Evolutionary conservation across 2,329 filamentous ascomycete species (phyloP).

Genomic region (Ophiostoma pallidulum): DNA sequence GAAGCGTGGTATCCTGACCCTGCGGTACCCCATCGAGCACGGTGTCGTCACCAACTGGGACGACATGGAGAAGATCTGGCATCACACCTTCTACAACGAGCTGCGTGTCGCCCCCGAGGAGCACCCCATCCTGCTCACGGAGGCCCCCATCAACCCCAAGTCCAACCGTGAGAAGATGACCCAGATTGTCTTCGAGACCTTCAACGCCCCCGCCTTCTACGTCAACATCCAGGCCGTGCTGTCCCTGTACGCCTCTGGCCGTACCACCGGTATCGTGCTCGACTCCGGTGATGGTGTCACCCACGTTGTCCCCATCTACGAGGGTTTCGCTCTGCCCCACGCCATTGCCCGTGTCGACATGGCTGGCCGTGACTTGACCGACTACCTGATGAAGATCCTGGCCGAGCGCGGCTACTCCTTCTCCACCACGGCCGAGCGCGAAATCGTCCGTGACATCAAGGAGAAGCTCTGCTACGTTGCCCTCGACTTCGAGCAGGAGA

Average conservation of each 20-base stretch:
- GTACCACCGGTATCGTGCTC: slow-evolving; percentile 99
- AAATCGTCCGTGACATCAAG: slow-evolving; percentile 99
- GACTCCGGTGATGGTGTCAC: slow-evolving; percentile 99
- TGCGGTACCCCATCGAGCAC: slow-evolving; percentile 99
- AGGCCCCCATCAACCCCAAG: slow-evolving; percentile 99
- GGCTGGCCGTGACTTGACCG: slow-evolving; percentile 99
- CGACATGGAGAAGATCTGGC: slow-evolving; percentile 99
- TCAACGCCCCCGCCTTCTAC: slow-evolving; percentile 99
- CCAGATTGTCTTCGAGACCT: slow-evolving; percentile 99
- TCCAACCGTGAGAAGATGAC: slow-evolving; percentile 99
- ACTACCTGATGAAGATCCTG: slow-evolving; percentile 99
- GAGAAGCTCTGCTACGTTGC: slow-evolving; percentile 99
- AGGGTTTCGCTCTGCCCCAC: slow-evolving; percentile 99
- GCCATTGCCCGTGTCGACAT: slow-evolving; percentile 99
- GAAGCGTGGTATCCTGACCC: slow-evolving; percentile 99
- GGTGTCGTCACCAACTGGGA: slow-evolving; percentile 99
- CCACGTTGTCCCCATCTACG: slow-evolving; percentile 99
- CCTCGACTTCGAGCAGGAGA: slow-evolving; percentile 99
- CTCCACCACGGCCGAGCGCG: slow-evolving; percentile 99
- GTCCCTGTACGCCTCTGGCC: slow-evolving; percentile 98
- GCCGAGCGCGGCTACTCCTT: slow-evolving; percentile 99
- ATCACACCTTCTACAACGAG: slow-evolving; percentile 99
- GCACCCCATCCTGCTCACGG: slow-evolving; percentile 97
- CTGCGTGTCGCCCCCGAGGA: slow-evolving; percentile 99
- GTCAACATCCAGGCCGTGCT: slow-evolving; percentile 99